Base-by-base conservation (phyloP, 805 yeast genomes). In the Sporopachydermia quercuum region DNA sequence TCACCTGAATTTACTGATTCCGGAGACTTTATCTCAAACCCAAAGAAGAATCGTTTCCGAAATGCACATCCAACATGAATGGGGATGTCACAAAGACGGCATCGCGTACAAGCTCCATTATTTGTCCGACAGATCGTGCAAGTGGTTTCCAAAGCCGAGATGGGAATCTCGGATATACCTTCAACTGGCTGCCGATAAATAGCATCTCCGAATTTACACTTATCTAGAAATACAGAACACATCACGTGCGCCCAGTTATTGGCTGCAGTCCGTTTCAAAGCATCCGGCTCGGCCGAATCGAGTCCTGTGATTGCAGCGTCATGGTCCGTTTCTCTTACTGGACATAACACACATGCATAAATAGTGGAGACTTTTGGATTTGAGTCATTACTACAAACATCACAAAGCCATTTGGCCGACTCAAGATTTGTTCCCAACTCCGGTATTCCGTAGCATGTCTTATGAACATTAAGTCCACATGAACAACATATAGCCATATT, bases 371-470 rank as follows among this genome's bases (percentile, higher is more conserved):
- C 61, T 2, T 68, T 45, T 0, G 91, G 89, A 44, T 72, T 70
- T 39, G 74, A 53, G 38, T 76, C 79, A 51, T 84, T 83, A 3
- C 75, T 64, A 52, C 96, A 86, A 1, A 76, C 65, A 48, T 84
- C 94, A 58, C 96, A 86, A 17, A 66, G 59, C 96, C 96, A 85
- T n/a, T n/a, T n/a, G n/a, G n/a, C n/a, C n/a, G n/a, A n/a, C 41
- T 67, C 68, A 23, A 52, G 62, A 14, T 37, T 33, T 42, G 50
- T 16, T 47, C 42, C 19, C 44, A 41, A 35, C 1, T 46, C 45
- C 2, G 40, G 39, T 4, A 67, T 53, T 0, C 93, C 94, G 50
- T 76, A 78, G 50, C 95, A 86, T 0, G 68, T 55, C 2, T 70
- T 62, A 53, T 86, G 96, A 2, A 78, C 84, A 40, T 65, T 66